These are phyloP conservation scores for Globisporangium barbulae DNA, from an alignment of 352 stramenopile genomes.

Conservation along the genomic window DNA sequence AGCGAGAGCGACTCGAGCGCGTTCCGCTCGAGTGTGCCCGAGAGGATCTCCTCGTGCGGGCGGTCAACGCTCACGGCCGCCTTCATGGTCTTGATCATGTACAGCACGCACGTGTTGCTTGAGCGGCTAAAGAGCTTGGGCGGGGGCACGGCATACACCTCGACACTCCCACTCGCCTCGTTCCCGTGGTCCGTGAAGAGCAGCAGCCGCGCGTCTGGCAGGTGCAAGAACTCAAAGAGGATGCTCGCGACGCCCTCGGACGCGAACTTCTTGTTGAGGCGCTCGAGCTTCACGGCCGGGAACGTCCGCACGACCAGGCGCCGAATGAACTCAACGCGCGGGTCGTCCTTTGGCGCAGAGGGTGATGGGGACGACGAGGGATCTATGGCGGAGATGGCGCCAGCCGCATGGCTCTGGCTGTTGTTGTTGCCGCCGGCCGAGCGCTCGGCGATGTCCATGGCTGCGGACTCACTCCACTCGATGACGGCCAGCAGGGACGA, in stretches of 20 bases:
- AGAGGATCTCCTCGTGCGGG: conserved; percentile 70
- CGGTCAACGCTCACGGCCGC: conserved; percentile 53
- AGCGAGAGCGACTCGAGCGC: conserved; percentile 69
- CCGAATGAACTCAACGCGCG: conserved; percentile 63
- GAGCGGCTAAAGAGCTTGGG: conserved; percentile 35
- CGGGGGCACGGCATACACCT: conserved; percentile 63
- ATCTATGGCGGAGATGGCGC: neutral
- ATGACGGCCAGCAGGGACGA: neutral
- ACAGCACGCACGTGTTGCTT: conserved; percentile 46
- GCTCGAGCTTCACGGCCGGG: conserved; percentile 51
- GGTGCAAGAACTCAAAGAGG: conserved; percentile 73
- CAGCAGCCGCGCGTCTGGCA: conserved; percentile 55
- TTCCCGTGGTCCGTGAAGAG: conserved; percentile 72
- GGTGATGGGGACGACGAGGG: neutral
- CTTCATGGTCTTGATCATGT: conserved; percentile 73
- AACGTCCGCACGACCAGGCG: conserved; percentile 64
- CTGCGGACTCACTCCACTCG: neutral
- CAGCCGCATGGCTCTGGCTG: too few relatives aligned
- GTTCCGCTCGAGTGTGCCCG: conserved; percentile 68
- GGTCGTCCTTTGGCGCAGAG: conserved; percentile 45
- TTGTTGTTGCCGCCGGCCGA: neutral
- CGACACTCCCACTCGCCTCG: conserved; percentile 41
- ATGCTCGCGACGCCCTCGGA: conserved; percentile 50
- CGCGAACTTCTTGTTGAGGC: conserved; percentile 57
- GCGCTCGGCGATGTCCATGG: conserved; percentile 7